Percentiles rank a stretch among this genome's conserved stretches.
phyloP scores from a whole-genome alignment of 306 rosid species.

The Malus sylvestris region DNA sequence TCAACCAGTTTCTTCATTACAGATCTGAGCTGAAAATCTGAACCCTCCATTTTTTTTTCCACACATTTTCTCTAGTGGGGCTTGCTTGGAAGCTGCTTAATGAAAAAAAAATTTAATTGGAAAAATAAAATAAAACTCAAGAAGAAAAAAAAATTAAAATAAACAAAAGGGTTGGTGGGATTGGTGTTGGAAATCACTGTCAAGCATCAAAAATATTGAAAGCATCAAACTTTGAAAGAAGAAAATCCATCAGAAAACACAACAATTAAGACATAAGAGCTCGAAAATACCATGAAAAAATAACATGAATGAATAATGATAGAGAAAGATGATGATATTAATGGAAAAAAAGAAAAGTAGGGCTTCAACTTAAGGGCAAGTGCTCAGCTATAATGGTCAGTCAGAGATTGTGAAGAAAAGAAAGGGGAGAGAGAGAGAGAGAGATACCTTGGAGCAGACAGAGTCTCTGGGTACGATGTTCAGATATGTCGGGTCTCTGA shows the following conservation, averaged over 20 bases:
- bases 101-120: not conserved
- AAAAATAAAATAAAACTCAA: not conserved
- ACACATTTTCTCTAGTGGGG: not conserved
- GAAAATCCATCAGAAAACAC: not conserved
- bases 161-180: not conserved
- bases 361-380: not conserved
- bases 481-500: conserved; percentile 6
- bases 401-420: not conserved
- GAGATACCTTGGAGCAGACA: conserved; percentile 13
- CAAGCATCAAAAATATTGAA: not conserved
- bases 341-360: not conserved
- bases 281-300: not conserved
- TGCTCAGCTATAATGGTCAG: not conserved
- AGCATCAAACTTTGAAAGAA: not conserved
- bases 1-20: not conserved
- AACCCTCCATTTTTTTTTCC: not conserved
- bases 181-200: conserved; percentile 8
- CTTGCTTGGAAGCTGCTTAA: not conserved
- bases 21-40: conserved; percentile 11
- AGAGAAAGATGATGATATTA: not conserved
- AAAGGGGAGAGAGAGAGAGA: not conserved
- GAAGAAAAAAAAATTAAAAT: not conserved
- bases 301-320: not conserved
- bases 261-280: not conserved
- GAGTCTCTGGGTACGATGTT: conserved; percentile 1